These are phyloP conservation scores for Hanseniaspora meyeri DNA, from an alignment of 805 yeast species.

Conservation along the genomic window DNA sequence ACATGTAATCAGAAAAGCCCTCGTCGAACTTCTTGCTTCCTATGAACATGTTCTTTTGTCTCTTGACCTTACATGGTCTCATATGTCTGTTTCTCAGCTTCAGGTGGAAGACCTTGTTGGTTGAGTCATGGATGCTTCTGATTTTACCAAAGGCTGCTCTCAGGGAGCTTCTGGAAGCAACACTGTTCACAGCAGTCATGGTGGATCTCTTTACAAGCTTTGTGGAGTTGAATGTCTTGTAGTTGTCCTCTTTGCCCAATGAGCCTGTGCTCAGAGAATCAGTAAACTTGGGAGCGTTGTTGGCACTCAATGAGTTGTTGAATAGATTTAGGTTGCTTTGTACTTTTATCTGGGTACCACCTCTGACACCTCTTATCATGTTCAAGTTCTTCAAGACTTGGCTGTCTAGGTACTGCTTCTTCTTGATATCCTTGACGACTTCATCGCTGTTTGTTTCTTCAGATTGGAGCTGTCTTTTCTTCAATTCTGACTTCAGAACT, in stretches of 20 bases:
- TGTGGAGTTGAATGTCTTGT: background rate
- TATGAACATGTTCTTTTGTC: background rate
- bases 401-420: background rate
- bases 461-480: background rate
- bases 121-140: background rate
- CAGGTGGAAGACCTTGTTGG: background rate
- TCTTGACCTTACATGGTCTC: constrained; percentile 12
- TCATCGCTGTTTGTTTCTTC: background rate
- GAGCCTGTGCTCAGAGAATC: background rate
- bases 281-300: background rate
- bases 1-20: constrained; percentile 9
- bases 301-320: constrained; percentile 1
- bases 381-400: background rate
- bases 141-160: background rate
- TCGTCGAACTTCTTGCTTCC: background rate
- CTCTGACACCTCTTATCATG: constrained; percentile 8
- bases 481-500: constrained; percentile 1
- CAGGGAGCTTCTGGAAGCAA: background rate
- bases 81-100: constrained; percentile 10
- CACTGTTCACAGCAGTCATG: background rate
- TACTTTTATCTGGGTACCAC: constrained; percentile 8
- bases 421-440: background rate
- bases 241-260: background rate
- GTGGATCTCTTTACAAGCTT: background rate
- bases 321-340: background rate